These are phyloP conservation scores for Colletotrichum trifolii DNA, from an alignment of 2,329 filamentous ascomycete species.

Conservation along the genomic window DNA sequence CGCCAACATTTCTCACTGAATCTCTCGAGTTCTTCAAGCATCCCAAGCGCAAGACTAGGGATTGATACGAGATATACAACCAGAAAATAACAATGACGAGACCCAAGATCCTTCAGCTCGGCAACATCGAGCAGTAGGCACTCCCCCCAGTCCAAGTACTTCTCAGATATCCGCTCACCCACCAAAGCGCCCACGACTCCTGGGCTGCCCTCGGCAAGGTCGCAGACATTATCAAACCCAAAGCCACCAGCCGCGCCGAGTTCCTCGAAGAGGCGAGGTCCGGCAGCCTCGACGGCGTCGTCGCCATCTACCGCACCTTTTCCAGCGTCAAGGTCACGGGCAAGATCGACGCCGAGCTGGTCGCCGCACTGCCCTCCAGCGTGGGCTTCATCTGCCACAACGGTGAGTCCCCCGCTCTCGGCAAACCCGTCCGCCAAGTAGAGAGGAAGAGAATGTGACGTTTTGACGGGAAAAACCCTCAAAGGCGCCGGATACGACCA, in stretches of 20 bases:
- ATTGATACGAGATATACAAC: background rate
- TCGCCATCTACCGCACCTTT: conserved; percentile 79
- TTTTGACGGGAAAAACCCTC: background rate
- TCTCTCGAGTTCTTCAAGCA: background rate
- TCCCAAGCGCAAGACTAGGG: too few relatives aligned
- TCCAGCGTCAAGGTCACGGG: conserved; percentile 73
- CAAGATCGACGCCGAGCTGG: conserved; percentile 75
- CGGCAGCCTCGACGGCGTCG: conserved; percentile 73
- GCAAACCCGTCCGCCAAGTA: too few relatives aligned
- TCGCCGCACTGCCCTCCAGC: conserved; percentile 64
- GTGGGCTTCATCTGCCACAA: conserved; percentile 71
- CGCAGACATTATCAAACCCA: conserved; percentile 73
- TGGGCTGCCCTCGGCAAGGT: conserved; percentile 72
- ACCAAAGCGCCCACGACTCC: conserved; percentile 69
- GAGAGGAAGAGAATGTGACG: background rate
- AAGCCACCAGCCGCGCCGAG: conserved; percentile 69
- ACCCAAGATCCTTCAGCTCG: conserved; percentile 53
- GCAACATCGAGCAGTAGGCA: conserved; percentile 52
- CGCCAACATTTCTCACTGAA: background rate
- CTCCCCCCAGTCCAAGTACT: background rate
- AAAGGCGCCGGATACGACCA: conserved; percentile 89
- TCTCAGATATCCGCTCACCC: background rate
- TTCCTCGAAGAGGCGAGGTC: conserved; percentile 76
- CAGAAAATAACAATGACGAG: conserved; percentile 16
- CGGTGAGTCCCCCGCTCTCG: conserved; percentile 51